Evolutionary conservation across 495 filamentous ascomycete genomes (phyloP).

Genomic region (Penicillium roqueforti): DNA sequence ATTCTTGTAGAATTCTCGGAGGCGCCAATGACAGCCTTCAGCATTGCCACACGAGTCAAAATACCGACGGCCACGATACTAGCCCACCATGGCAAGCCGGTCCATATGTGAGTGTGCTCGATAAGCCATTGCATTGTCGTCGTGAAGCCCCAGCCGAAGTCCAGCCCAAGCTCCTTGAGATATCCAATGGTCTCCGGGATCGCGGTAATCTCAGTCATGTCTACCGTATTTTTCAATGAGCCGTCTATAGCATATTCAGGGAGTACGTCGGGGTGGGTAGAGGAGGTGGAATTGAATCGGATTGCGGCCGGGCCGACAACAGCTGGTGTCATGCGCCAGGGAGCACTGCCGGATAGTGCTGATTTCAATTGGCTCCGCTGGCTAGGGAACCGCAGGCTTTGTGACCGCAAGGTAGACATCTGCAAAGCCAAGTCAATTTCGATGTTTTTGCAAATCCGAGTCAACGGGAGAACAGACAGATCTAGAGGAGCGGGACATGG

Average conservation of each 20-base stretch:
- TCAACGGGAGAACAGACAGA: constrained; percentile 30
- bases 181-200: constrained; percentile 76
- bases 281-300: constrained; percentile 46
- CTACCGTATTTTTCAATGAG: constrained; percentile 12
- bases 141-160: constrained; percentile 78
- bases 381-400: constrained; percentile 20
- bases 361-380: constrained; percentile 24
- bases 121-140: constrained; percentile 64
- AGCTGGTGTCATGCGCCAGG: constrained; percentile 25
- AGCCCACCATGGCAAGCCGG: constrained; percentile 75
- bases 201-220: constrained; percentile 38
- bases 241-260: constrained; percentile 13
- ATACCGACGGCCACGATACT: constrained; percentile 63
- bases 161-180: constrained; percentile 74
- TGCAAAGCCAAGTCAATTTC: constrained; percentile 25
- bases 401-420: constrained; percentile 40
- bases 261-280: constrained; percentile 24
- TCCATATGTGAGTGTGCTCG: constrained; percentile 75
- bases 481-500: constrained; percentile 33
- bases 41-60: constrained; percentile 56
- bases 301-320: constrained; percentile 24
- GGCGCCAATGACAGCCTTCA: constrained; percentile 59
- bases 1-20: constrained; percentile 56
- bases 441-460: constrained; percentile 1
- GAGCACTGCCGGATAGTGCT: constrained; percentile 20